These are phyloP conservation scores for Aspergillus quadricinctus DNA, from an alignment of 2,329 filamentous ascomycete species.

Conservation along the genomic window DNA sequence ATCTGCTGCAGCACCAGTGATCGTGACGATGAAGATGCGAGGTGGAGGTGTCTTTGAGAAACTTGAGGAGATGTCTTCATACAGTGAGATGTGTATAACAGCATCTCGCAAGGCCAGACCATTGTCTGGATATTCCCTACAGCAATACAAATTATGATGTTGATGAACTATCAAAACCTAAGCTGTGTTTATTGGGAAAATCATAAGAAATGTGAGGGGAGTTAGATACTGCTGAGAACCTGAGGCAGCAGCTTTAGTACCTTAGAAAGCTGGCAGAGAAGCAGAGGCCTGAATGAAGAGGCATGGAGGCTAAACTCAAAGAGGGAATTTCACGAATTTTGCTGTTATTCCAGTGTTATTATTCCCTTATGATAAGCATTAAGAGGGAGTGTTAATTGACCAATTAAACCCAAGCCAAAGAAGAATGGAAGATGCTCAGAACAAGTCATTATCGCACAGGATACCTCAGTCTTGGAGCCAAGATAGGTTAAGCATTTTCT, in stretches of 20 bases:
- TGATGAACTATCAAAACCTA: background rate
- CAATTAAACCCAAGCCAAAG: too few relatives aligned
- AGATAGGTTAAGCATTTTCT: background rate
- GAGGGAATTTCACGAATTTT: too few relatives aligned
- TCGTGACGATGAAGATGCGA: background rate
- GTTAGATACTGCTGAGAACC: too few relatives aligned
- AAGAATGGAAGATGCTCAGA: too few relatives aligned
- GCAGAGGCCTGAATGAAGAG: too few relatives aligned
- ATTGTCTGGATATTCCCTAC: background rate
- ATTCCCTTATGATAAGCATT: too few relatives aligned
- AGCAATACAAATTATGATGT: background rate
- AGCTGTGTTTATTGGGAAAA: background rate
- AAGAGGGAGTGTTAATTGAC: too few relatives aligned
- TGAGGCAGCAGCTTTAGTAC: too few relatives aligned
- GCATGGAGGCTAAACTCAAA: too few relatives aligned
- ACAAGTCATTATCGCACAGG: too few relatives aligned
- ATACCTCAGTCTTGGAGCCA: background rate
- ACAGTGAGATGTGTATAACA: background rate
- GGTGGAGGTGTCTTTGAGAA: background rate
- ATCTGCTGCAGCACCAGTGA: background rate
- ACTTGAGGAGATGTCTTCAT: background rate
- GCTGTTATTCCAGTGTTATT: too few relatives aligned
- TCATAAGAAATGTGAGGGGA: background rate
- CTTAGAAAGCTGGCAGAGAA: too few relatives aligned
- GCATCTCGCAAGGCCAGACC: background rate